A percentile compares a stretch with the other conserved stretches of the same genome.
phyloP scores from a whole-genome alignment of 2,329 filamentous ascomycete species.

The Beauveria pseudobassiana region DNA sequence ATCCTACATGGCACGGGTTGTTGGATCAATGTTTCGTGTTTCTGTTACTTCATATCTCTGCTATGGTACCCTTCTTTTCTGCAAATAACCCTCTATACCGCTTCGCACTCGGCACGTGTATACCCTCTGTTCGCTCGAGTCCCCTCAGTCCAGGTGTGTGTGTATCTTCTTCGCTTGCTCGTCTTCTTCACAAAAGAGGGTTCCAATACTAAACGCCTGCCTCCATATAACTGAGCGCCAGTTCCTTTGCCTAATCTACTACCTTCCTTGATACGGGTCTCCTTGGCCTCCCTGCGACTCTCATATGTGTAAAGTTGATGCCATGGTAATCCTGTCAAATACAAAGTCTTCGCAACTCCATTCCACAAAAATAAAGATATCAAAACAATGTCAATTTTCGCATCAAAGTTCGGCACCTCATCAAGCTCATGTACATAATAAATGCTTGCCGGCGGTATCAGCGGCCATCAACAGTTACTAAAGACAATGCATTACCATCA shows the following conservation, averaged over 20 bases:
- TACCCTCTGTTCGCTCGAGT: not conserved
- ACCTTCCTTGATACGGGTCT: not conserved
- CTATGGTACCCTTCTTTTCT: not conserved
- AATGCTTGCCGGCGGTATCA: not conserved
- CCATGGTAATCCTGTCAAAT: constrained; percentile 10
- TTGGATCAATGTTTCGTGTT: constrained; percentile 13
- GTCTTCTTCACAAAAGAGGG: constrained; percentile 1
- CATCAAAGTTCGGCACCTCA: not conserved
- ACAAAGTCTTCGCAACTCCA: constrained; percentile 8
- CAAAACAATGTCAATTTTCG: constrained; percentile 11
- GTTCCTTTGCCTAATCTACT: constrained; percentile 3
- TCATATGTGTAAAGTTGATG: not conserved
- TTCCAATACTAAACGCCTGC: constrained; percentile 8
- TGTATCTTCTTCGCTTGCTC: not conserved
- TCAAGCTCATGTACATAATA: constrained; percentile 1
- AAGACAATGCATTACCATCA: not conserved
- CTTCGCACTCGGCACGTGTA: not conserved
- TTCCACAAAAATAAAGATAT: constrained; percentile 7
- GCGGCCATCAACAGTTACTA: not conserved
- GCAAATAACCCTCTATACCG: constrained; percentile 11
- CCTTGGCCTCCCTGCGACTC: constrained; percentile 4
- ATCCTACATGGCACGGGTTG: not conserved
- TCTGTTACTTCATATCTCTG: constrained; percentile 11
- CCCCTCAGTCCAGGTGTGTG: not conserved
- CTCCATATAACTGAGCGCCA: constrained; percentile 9